phyloP scores from a whole-genome alignment of 805 yeast genomes.

The Ogataea neopini region DNA sequence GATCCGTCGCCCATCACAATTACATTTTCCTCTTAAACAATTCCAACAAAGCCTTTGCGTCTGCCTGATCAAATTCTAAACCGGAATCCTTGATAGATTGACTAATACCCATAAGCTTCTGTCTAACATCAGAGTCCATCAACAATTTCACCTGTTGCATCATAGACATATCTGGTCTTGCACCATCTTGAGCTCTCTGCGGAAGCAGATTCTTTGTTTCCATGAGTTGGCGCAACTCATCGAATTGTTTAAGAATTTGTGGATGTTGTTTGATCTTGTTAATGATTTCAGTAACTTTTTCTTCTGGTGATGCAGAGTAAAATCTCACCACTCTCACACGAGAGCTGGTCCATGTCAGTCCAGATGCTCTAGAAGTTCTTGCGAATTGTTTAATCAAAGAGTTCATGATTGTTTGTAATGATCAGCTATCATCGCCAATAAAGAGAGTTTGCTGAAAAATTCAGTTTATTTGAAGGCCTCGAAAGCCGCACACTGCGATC shows the following conservation, averaged over 20 bases:
- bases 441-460: too few relatives aligned
- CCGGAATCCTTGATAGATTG: constrained; percentile 25
- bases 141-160: constrained; percentile 29
- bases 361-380: too few relatives aligned
- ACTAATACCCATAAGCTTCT: constrained; percentile 24
- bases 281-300: constrained; percentile 19
- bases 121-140: constrained; percentile 31
- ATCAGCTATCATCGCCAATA: too few relatives aligned
- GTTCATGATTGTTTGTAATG: not conserved
- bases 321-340: too few relatives aligned
- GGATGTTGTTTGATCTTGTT: constrained; percentile 34
- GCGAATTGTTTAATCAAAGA: not conserved
- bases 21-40: constrained; percentile 23
- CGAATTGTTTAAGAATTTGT: constrained; percentile 36
- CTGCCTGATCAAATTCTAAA: constrained; percentile 27
- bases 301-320: constrained; percentile 12
- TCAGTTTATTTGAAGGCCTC: not conserved
- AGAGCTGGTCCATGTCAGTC: too few relatives aligned
- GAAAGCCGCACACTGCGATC: constrained; percentile 6
- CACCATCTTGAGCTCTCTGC: constrained; percentile 10
- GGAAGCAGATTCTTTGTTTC: constrained; percentile 26
- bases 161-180: constrained; percentile 4
- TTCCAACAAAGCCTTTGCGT: constrained; percentile 28
- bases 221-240: constrained; percentile 34
- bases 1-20: too few relatives aligned